phyloP scores from a whole-genome alignment of 75 land plant species.

The Picea glauca region DNA sequence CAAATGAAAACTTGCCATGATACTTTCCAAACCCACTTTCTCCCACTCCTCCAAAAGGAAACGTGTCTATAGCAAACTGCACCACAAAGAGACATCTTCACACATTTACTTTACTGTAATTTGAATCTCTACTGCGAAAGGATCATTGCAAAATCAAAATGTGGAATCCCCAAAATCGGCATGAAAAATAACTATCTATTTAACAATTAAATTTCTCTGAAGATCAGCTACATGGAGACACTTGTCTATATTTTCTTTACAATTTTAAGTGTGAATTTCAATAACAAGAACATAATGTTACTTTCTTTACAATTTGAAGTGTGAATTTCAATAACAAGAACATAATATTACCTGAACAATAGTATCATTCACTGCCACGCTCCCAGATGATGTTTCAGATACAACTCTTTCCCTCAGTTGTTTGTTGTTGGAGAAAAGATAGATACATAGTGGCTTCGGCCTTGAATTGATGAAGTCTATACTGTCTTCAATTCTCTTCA shows the following conservation, averaged over 20 bases:
- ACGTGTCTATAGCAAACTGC: constrained; percentile 37
- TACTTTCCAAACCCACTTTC: constrained; percentile 78
- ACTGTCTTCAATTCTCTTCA: constrained; percentile 45
- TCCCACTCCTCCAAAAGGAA: constrained; percentile 97
- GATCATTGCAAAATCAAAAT: too few relatives aligned
- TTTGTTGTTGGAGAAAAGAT: constrained; percentile 62
- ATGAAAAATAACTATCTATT: too few relatives aligned
- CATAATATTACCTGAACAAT: constrained; percentile 48
- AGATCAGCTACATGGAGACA: too few relatives aligned
- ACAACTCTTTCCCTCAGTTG: constrained; percentile 37
- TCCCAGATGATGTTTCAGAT: constrained; percentile 60
- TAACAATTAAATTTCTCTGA: too few relatives aligned
- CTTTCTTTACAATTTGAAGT: background rate
- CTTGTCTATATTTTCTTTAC: too few relatives aligned
- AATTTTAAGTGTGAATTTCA: background rate
- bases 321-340: background rate
- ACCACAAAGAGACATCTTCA: background rate
- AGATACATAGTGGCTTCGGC: constrained; percentile 74
- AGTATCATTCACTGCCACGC: constrained; percentile 63
- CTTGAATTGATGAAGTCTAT: constrained; percentile 47
- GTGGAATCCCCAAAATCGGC: too few relatives aligned
- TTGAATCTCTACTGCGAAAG: too few relatives aligned
- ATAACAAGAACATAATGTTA: background rate
- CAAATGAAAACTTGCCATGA: constrained; percentile 89
- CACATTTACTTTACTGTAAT: too few relatives aligned